These are phyloP conservation scores for Tillandsia fasciculata DNA, from an alignment of 176 grass and related monocot species.

Conservation along the genomic window DNA sequence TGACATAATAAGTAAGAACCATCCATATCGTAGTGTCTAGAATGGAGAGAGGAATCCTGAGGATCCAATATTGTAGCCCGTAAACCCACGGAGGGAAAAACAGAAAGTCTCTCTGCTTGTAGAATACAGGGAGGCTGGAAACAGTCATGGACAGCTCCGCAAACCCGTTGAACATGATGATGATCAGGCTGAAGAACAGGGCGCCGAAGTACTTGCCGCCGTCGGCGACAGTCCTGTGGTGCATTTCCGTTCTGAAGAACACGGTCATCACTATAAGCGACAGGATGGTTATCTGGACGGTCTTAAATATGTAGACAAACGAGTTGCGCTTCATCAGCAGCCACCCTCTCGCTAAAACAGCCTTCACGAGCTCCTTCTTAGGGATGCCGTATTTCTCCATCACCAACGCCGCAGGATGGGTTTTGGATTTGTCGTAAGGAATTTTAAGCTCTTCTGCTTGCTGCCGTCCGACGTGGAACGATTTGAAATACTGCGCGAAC, in stretches of 20 bases:
- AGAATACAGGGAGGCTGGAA: constrained; percentile 49
- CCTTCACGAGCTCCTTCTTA: constrained; percentile 41
- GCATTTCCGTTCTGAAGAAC: constrained; percentile 70
- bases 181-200: constrained; percentile 40
- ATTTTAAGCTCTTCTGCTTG: constrained; percentile 30
- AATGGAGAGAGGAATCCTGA: constrained; percentile 49
- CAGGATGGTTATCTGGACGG: constrained; percentile 36
- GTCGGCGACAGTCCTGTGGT: constrained; percentile 26
- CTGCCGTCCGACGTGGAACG: constrained; percentile 31
- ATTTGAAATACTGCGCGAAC: constrained; percentile 42
- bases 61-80: constrained; percentile 39
- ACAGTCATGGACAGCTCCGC: constrained; percentile 48
- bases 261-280: constrained; percentile 48
- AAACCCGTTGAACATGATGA: constrained; percentile 56
- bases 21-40: constrained; percentile 38
- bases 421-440: constrained; percentile 51
- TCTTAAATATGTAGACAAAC: constrained; percentile 54
- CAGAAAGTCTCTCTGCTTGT: constrained; percentile 61
- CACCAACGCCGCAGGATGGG: constrained; percentile 42
- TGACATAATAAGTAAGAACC: constrained; percentile 42
- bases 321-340: constrained; percentile 57
- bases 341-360: constrained; percentile 44
- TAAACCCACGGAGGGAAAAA: constrained; percentile 66
- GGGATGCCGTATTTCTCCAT: constrained; percentile 53
- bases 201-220: constrained; percentile 34